Base-by-base conservation (phyloP, 2,329 filamentous ascomycete genomes). In the Aspergillus phoenicis region DNA sequence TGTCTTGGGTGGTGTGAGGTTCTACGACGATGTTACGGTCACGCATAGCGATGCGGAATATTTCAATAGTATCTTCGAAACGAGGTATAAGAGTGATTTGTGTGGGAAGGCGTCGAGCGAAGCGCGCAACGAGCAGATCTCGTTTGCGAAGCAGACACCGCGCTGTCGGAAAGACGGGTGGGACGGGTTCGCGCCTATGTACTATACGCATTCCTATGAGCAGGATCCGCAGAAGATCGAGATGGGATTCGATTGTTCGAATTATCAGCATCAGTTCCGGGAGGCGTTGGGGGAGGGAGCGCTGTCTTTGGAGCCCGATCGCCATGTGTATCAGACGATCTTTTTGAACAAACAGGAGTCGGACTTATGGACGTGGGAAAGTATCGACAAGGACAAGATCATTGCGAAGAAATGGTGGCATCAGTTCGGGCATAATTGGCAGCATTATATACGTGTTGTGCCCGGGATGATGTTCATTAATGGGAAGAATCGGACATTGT, bases 401-500 rank as follows among this genome's bases (percentile, higher is more conserved):
- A 87, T 87, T 36, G 74, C 81, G 5, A 78, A 80, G 53, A 85
- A 87, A 63, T 87, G 84, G 85, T 87, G 85, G 85, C 85, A 87
- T 68, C 85, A 87, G 67, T 80, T 87, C 38, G 85, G 84, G 58
- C 85, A 87, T 66, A 80, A 80, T 1, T 87, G 81, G 80, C 85
- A 84, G 17, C 85, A 88, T 67, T 87, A 87, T 70, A 70, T 82
- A 4, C 81, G 84, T 39, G 85, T 87, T 1, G 87, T 92, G 1
- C 89, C 89, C 0, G 86, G 86, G 64, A 84, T 92, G 83, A 89
- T 89, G 87, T 84, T 89, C 24, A 81, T 92, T 3, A 88, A 92
- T 64, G 88, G 87, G 0, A 84, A 81, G 62, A 85, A 85, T 26
- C 79, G 81, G 52, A 91, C 89, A 0, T 78, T 82, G 22, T 91